Percentiles rank a stretch among this genome's conserved stretches.
These are phyloP conservation scores for Porcisia deanei DNA, from an alignment of 208 protist species.

Conservation along the genomic window DNA sequence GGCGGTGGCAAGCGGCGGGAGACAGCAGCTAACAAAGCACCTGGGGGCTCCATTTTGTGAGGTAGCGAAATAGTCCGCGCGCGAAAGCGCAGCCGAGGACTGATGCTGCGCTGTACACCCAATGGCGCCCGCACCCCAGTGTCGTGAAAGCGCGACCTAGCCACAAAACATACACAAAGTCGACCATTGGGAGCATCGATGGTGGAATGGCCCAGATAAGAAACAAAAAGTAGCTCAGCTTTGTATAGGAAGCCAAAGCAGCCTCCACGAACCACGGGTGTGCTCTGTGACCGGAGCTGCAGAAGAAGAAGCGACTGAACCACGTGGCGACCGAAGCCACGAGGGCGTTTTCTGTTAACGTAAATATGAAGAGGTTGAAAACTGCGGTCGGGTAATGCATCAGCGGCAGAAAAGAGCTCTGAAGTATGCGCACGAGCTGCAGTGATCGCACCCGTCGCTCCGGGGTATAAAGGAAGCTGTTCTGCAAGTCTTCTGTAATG, in stretches of 20 bases:
- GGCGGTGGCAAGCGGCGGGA: neutral
- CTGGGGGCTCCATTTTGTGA: slow-evolving; percentile 60
- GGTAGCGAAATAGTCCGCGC: slow-evolving; percentile 56
- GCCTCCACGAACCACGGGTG: slow-evolving; percentile 58
- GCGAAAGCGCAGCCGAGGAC: slow-evolving; percentile 36
- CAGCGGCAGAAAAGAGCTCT: slow-evolving; percentile 39
- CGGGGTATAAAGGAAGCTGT: slow-evolving; percentile 15
- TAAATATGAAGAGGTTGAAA: slow-evolving; percentile 60
- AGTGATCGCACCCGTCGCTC: slow-evolving; percentile 40
- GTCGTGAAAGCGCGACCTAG: slow-evolving; percentile 53
- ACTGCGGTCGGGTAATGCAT: slow-evolving; percentile 60
- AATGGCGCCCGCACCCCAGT: slow-evolving; percentile 31
- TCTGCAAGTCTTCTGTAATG: slow-evolving; percentile 3
- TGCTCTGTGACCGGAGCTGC: slow-evolving; percentile 39
- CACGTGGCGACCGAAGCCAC: slow-evolving; percentile 49
- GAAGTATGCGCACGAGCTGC: slow-evolving; percentile 67
- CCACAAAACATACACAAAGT: slow-evolving; percentile 74
- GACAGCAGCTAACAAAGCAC: slow-evolving; percentile 10
- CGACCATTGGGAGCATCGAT: slow-evolving; percentile 60
- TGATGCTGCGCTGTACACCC: slow-evolving; percentile 32
- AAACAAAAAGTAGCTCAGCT: slow-evolving; percentile 73
- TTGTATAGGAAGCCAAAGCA: slow-evolving; percentile 53
- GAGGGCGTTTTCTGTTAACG: slow-evolving; percentile 62
- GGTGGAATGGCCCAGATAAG: slow-evolving; percentile 79
- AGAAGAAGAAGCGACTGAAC: slow-evolving; percentile 44